Base-by-base conservation (phyloP, 768 basidiomycete species). In the Kondoa subrosea region DNA sequence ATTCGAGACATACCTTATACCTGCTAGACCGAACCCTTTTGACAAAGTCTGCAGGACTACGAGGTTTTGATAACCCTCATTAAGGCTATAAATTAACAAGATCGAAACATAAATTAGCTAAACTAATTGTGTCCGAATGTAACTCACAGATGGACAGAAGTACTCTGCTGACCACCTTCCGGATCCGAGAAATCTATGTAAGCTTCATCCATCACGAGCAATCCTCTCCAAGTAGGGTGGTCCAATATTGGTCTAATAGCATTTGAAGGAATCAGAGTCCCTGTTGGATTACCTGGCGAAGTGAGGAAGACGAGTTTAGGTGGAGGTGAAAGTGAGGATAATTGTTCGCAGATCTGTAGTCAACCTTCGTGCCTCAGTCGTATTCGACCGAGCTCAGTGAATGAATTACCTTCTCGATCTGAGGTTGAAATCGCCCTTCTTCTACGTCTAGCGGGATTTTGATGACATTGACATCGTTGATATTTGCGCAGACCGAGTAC, bases 251-350 rank as follows among this genome's bases (percentile, higher is more conserved):
- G 74, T 0, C 83, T 82, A 68, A 97, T 80, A 15, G 85, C 81
- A 12, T 81, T 73, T 29, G 92, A 82, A 0, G 89, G 82, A 65
- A 97, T 84, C 30, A 86, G 77, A 0, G 92, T 96, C 8, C 91
- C 91, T 0, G 91, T 92, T 0, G 95, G 95, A 76, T 97, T 99
- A 1, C 95, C 95, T 1, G 95, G 95, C 0, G 93, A 96, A 77
- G 91, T 95, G 58, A 97, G 81, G 81, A 96, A 90, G 68, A 93
- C 82, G 40, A 99, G 82, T 73, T 96, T 95, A 77, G 95, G 89
- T 1, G 81, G 79, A 0, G 87, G 84, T 74, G 92, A 85, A 15
- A 27, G 61, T 3, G 16, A 15, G 14, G 61, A 63, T 14, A 63
- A 32, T 57, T 69, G 30, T 29, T 64, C 2, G 57, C 67, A 27